Evolutionary conservation across 495 filamentous ascomycete species (phyloP).

Genomic region (Neurospora africana): DNA sequence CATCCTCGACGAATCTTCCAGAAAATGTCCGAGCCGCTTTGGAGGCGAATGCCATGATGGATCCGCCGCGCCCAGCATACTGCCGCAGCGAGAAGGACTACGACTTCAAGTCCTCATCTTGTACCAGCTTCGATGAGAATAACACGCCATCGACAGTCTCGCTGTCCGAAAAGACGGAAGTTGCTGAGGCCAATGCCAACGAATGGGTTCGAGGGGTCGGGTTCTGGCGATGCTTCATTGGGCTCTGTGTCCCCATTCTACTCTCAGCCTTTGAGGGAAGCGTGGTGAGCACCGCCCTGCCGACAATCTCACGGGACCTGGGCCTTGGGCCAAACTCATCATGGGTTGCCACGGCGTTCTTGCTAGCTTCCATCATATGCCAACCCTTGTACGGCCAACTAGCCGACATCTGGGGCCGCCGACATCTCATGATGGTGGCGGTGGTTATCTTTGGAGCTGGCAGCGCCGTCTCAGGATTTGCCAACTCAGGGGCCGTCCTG

Average conservation of each 20-base stretch:
- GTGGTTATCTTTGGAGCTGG: conserved; percentile 33
- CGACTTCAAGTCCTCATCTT: background rate
- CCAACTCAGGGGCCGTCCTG: conserved; percentile 42
- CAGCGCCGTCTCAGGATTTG: conserved; percentile 30
- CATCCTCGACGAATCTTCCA: background rate
- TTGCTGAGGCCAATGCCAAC: background rate
- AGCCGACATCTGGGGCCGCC: conserved; percentile 42
- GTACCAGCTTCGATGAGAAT: background rate
- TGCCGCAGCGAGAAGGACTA: background rate
- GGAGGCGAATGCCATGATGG: background rate
- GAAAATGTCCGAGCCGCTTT: background rate
- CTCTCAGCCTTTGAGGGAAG: conserved; percentile 40
- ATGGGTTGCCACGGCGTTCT: conserved; percentile 21
- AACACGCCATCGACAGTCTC: background rate
- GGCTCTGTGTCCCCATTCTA: conserved; percentile 26
- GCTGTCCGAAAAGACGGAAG: conserved; percentile 4
- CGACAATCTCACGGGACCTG: conserved; percentile 28
- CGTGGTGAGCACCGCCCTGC: conserved; percentile 41
- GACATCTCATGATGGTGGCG: conserved; percentile 31
- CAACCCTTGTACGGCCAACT: conserved; percentile 34
- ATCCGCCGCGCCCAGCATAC: background rate
- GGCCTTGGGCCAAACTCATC: conserved; percentile 16
- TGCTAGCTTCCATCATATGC: conserved; percentile 18
- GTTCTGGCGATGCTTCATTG: conserved; percentile 32
- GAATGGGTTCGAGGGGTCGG: conserved; percentile 17